Base-by-base conservation (phyloP, 257 asterid genomes). In the Buddleja alternifolia region DNA sequence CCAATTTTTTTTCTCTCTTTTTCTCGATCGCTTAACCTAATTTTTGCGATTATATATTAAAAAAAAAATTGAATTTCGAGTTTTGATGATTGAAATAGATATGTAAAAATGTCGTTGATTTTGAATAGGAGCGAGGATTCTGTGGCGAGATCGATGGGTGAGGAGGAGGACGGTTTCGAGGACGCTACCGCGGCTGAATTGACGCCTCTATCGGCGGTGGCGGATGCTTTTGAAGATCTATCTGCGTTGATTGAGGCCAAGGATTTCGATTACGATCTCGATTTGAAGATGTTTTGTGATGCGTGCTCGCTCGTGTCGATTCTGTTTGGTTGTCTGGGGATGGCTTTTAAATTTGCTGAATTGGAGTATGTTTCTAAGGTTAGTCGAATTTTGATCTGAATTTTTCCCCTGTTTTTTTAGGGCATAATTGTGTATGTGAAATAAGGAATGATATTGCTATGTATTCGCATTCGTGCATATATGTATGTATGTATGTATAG, bases 321-420 rank as follows among this genome's bases (percentile, higher is more conserved):
- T 65, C 97, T 94, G 62, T 91, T 94, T 60, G 93, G 92, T 29
- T 87, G 88, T 74, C 75, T 94, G 37, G 99, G 99, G 8, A 73
- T 94, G 10, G 97, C 99, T 24, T 94, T 94, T 54, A 94, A 86
- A 72, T 94, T 94, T 71, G 99, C 99, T 2, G 97, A 94, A 66
- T 50, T 78, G 79, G 99, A 94, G 84, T 94, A 87, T 56, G 83
- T 75, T 53, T 76, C 95, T 25, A 93, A 93, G 95, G 99, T 93
- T 67, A 3, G 84, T 74, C 40, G 7, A 11, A 42, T 32, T 19
- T 66, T 11, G 0, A 9, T 32, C 21, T 60, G 7, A 46, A 8
- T 54, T 41, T 25, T 10, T 63, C 58, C 57, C 63, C 34, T 1
- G 42, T 12, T 59, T 60, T 45, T 32, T 24, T 46, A 58, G 65